These are phyloP conservation scores for Calonectria pseudoturangicola DNA, from an alignment of 2,329 filamentous ascomycete genomes.

Conservation along the genomic window DNA sequence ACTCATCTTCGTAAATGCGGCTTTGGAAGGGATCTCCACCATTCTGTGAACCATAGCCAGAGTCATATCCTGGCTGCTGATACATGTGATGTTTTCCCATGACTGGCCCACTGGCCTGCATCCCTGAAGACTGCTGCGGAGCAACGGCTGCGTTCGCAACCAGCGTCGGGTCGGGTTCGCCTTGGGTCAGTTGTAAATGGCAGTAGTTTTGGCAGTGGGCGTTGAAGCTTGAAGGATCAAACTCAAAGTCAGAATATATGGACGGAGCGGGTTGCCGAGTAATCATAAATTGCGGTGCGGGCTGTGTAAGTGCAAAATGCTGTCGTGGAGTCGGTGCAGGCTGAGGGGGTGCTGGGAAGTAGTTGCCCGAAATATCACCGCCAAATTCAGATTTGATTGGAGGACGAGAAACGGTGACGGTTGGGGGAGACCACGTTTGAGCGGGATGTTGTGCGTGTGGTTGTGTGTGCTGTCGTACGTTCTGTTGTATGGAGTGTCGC, in stretches of 20 bases:
- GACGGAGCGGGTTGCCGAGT: background rate
- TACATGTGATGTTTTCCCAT: background rate
- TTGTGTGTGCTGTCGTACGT: background rate
- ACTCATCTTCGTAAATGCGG: background rate
- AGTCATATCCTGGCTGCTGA: conserved; percentile 11
- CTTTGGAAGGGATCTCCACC: background rate
- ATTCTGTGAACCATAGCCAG: conserved; percentile 12
- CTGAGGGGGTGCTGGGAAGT: background rate
- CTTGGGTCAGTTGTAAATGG: background rate
- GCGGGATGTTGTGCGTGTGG: background rate
- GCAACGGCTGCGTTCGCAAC: background rate
- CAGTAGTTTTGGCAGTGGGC: background rate
- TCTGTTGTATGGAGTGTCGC: background rate
- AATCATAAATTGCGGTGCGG: background rate
- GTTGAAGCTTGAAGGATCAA: background rate
- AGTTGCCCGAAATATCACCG: background rate
- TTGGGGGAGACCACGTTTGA: background rate
- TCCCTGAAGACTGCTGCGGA: background rate
- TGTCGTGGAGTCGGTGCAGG: background rate
- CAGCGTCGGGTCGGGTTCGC: background rate
- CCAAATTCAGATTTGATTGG: background rate
- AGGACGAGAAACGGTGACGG: background rate
- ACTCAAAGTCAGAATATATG: conserved; percentile 1
- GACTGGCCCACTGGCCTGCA: background rate
- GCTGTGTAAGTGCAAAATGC: background rate